Evolutionary conservation across 2,329 filamentous ascomycete genomes (phyloP), one percentile per base, ranked within the genome.

Genomic region (Huntiella abstrusa): DNA sequence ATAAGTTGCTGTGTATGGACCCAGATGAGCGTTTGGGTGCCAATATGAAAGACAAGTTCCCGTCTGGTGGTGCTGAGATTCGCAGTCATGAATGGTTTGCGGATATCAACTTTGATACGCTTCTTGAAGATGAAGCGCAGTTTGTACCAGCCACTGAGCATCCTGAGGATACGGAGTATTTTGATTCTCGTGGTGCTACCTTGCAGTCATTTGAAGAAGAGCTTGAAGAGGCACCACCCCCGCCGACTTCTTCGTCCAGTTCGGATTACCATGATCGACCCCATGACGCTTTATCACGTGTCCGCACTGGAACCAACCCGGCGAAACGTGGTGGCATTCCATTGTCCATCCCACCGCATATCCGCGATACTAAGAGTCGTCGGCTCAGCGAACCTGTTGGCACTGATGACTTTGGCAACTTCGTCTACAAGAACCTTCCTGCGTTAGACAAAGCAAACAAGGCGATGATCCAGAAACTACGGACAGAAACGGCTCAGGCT

Each of bases 381-480:
- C 73, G 91, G 54, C 69, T 96, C 35, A 96, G 88, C 59, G 91
- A 98, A 60, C 91, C 91, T 1, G 77, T 88, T 12, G 73, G 77
- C 32, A 72, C 80, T 1, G 91, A 98, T 59, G 92, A 98, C 58
- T 98, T 98, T 66, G 91, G 91, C 32, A 86, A 77, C 52, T 98
- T 98, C 61, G 77, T 85, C 35, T 98, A 94, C 69, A 98, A 98
- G 65, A 98, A 98, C 55, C 65, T 98, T 42, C 87, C 88, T 0
- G 88, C 96, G 15, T 69, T 98, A 13, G 91, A 96, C 56, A 96
- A 95, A 61, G 91, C 91, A 46, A 98, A 98, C 63, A 98, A 98
- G 59, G 91, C 98, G 56, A 86, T 96, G 28, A 94, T 98, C 32
- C 87, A 96, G 56, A 96, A 96, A 60, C 68, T 98, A 48, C 79